Conservation (phyloP, 495 filamentous ascomycete species). For the Barbatosphaeria neglecta region DNA sequence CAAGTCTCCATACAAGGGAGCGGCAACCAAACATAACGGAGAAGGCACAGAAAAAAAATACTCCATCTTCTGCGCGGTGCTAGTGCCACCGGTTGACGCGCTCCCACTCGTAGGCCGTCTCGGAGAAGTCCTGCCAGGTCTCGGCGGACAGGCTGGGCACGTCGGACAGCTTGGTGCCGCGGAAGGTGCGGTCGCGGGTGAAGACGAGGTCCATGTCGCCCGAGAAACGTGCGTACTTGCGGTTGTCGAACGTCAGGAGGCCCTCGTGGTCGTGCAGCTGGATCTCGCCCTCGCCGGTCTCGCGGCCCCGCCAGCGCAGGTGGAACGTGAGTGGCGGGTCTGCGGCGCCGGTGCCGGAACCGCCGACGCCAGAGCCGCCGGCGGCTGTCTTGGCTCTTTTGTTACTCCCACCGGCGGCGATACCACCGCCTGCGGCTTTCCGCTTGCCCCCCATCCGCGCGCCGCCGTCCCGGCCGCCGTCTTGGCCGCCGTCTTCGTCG, state of each 20-base stretch:
- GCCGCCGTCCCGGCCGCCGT: neutral
- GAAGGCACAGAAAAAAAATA: too few species aligned
- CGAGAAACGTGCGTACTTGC: slow-evolving; percentile 8
- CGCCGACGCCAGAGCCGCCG: neutral
- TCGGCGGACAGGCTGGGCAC: slow-evolving; percentile 1
- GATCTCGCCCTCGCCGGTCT: slow-evolving; percentile 14
- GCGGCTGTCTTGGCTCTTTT: slow-evolving; percentile 13
- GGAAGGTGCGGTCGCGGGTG: slow-evolving; percentile 10
- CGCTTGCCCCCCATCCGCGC: neutral
- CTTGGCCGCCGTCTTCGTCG: neutral
- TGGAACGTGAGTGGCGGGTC: slow-evolving; percentile 1
- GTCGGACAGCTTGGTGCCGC: slow-evolving; percentile 15
- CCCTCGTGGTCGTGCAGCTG: slow-evolving; percentile 3
- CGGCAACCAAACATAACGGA: too few species aligned
- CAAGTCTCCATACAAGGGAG: too few species aligned
- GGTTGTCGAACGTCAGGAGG: slow-evolving; percentile 15
- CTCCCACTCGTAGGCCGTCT: slow-evolving; percentile 3
- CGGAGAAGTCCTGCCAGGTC: slow-evolving; percentile 12
- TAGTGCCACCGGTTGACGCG: slow-evolving; percentile 5
- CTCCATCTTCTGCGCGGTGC: too few species aligned
- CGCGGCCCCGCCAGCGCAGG: slow-evolving; percentile 9
- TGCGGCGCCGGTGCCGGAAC: neutral
- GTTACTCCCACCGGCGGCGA: too few species aligned
- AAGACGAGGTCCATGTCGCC: slow-evolving; percentile 7
- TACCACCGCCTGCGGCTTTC: neutral